Evolutionary conservation across 306 rosid genomes (phyloP).

Genomic region (Argentina anserina): DNA sequence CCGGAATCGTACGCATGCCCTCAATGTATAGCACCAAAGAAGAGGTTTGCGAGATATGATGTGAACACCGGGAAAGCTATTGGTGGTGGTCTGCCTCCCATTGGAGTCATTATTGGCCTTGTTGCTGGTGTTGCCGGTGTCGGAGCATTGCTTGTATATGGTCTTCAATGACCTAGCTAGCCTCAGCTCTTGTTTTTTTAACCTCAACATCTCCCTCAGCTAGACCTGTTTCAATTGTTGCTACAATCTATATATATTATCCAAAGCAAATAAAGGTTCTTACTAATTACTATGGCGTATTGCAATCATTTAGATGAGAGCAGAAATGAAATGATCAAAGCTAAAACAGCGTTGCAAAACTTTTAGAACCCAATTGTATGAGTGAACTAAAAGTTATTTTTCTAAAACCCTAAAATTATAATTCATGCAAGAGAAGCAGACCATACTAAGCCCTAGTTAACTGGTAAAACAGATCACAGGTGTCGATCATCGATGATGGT

Average conservation of each 20-base stretch:
- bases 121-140: constrained; percentile 78
- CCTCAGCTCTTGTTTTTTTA: not conserved
- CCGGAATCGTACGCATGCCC: constrained; percentile 74
- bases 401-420: too few species aligned
- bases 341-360: too few species aligned
- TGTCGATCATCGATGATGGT: not conserved
- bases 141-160: constrained; percentile 92
- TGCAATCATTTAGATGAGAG: not conserved
- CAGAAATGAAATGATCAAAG: not conserved
- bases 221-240: not conserved
- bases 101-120: constrained; percentile 84
- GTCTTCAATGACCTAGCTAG: constrained; percentile 72
- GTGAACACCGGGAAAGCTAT: constrained; percentile 75
- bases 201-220: not conserved
- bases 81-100: constrained; percentile 88
- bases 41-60: constrained; percentile 82
- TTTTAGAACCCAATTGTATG: too few species aligned
- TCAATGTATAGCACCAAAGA: constrained; percentile 89
- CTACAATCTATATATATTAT: not conserved
- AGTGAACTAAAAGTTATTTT: too few species aligned
- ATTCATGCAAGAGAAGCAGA: too few species aligned
- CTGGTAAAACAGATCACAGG: not conserved
- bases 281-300: not conserved
- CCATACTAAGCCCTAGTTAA: too few species aligned
- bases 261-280: not conserved